Base-by-base conservation (phyloP, 345 rosid species). In the Eucalyptus camaldulensis region DNA sequence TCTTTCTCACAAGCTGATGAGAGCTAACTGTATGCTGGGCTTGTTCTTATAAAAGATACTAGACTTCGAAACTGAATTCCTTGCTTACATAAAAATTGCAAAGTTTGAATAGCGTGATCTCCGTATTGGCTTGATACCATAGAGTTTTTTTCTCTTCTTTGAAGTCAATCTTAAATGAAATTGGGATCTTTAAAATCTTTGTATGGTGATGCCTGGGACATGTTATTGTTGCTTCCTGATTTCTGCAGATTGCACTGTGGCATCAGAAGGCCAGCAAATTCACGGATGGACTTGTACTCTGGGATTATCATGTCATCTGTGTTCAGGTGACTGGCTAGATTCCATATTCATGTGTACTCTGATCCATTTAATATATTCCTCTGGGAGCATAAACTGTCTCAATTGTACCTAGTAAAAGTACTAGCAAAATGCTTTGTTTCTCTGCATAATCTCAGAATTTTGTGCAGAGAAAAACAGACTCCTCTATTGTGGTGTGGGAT, bases 221-320 rank as follows among this genome's bases (percentile, higher is more conserved):
- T 56, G 19, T 87, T 47, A 13, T 50, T 65, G 87, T 86, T 90
- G 50, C 67, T 27, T 53, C 76, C 56, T 87, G 69, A 88, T 33
- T 37, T 86, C 53, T 90, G 87, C 90, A 97, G 99, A 93, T 96
- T 90, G 98, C 99, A 29, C 89, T 97, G 49, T 97, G 99, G 99
- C 93, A 97, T 95, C 99, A 97, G 90, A 95, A 96, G 94, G 97
- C 98, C 81, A 96, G 99, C 91, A 65, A 51, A 25, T 95, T 97
- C 89, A 95, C 97, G 19, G 99, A 97, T 93, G 99, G 99, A 19
- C 86, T 96, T 87, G 91, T 94, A 60, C 94, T 96, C 10, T 97
- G 99, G 99, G 99, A 96, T 93, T 96, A 96, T 93, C 99, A 96
- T 93, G 98, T 92, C 62, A 90, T 96, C 53, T 97, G 99, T 89